These are phyloP conservation scores for Xylariaceae sp. DNA, from an alignment of 2,329 filamentous ascomycete genomes.

Conservation along the genomic window DNA sequence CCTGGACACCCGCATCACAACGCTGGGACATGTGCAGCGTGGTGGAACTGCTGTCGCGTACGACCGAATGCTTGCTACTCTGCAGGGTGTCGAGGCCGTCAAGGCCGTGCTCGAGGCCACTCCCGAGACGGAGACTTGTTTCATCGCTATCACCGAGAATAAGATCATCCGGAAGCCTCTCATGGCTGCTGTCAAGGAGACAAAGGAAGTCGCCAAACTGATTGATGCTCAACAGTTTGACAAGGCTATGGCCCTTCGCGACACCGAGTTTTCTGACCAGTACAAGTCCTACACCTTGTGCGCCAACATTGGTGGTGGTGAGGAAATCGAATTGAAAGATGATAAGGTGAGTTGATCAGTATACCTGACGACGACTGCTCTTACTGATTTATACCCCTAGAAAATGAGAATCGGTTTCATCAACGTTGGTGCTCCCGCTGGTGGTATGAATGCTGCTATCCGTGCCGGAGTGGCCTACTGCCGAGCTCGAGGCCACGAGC, in stretches of 20 bases:
- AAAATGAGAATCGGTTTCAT: slow-evolving; percentile 92
- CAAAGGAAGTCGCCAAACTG: slow-evolving; percentile 74
- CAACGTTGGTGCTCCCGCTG: slow-evolving; percentile 92
- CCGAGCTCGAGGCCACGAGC: slow-evolving; percentile 83
- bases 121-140: slow-evolving; percentile 82
- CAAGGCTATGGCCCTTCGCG: slow-evolving; percentile 78
- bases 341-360: slow-evolving; percentile 55
- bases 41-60: slow-evolving; percentile 90
- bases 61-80: slow-evolving; percentile 84
- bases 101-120: slow-evolving; percentile 85
- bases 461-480: slow-evolving; percentile 92
- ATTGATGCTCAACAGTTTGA: slow-evolving; percentile 84
- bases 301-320: slow-evolving; percentile 70
- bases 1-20: slow-evolving; percentile 90
- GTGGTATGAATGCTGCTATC: slow-evolving; percentile 96
- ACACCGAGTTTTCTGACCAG: slow-evolving; percentile 91
- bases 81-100: slow-evolving; percentile 92
- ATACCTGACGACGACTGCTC: neutral
- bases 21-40: slow-evolving; percentile 93
- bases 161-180: slow-evolving; percentile 89
- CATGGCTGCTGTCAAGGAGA: slow-evolving; percentile 81
- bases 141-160: slow-evolving; percentile 96
- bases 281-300: slow-evolving; percentile 88
- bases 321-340: slow-evolving; percentile 59
- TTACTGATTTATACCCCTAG: slow-evolving; percentile 41